These are phyloP conservation scores for Kregervanrija pseudodelftensis DNA, from an alignment of 805 yeast genomes.

Conservation along the genomic window DNA sequence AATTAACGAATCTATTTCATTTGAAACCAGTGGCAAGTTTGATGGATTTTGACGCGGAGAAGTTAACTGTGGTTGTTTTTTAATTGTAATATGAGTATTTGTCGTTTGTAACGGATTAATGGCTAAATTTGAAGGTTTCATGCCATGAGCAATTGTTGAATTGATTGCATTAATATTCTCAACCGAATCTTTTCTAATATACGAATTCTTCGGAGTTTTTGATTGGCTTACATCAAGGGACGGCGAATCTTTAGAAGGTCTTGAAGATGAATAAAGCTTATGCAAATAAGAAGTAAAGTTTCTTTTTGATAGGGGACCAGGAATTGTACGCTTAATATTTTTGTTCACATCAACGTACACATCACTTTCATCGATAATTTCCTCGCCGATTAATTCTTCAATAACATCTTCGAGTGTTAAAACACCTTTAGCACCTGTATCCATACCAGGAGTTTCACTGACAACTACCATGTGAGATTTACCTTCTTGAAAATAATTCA, in stretches of 20 bases:
- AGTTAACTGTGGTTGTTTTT: constrained; percentile 39
- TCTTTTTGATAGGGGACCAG: constrained; percentile 68
- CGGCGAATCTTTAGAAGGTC: constrained; percentile 7
- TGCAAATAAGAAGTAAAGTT: constrained; percentile 66
- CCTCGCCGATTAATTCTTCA: constrained; percentile 96
- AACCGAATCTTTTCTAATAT: neutral
- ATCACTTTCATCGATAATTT: constrained; percentile 92
- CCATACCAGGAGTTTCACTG: constrained; percentile 74
- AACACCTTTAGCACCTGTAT: constrained; percentile 80
- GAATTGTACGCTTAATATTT: constrained; percentile 69
- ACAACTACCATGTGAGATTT: constrained; percentile 96
- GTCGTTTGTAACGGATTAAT: constrained; percentile 61
- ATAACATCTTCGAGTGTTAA: constrained; percentile 95
- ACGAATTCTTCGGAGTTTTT: constrained; percentile 1
- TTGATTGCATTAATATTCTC: constrained; percentile 5
- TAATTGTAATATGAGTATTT: constrained; percentile 61
- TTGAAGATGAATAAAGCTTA: constrained; percentile 36
- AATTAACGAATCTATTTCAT: neutral
- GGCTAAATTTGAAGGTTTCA: constrained; percentile 60
- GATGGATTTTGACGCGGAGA: neutral
- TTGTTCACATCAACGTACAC: constrained; percentile 88
- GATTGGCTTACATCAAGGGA: neutral
- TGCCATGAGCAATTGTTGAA: constrained; percentile 18
- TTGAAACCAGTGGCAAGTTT: neutral
- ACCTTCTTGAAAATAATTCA: constrained; percentile 96